phyloP scores from a whole-genome alignment of 106 monocot genomes.

The Allium cepa region DNA sequence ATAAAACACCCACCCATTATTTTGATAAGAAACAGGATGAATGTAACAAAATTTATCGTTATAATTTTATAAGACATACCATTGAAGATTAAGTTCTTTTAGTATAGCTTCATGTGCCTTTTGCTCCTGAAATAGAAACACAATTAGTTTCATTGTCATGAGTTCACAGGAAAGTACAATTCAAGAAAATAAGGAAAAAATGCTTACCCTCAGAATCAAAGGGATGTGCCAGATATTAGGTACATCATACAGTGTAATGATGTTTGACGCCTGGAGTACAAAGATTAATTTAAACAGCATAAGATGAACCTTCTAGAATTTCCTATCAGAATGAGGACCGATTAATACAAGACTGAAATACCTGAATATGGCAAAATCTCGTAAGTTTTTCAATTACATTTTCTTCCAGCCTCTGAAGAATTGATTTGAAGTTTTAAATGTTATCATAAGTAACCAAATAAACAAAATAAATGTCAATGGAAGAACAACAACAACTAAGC shows the following conservation, averaged over 20 bases:
- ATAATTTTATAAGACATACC: slow-evolving; percentile 27
- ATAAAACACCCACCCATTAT: not conserved
- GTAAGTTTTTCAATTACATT: slow-evolving; percentile 71
- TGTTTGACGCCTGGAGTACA: slow-evolving; percentile 54
- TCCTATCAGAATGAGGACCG: not conserved
- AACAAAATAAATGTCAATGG: not conserved
- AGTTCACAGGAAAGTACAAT: not conserved
- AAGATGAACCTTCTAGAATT: not conserved
- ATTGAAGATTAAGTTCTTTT: slow-evolving; percentile 47
- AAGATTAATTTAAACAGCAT: not conserved
- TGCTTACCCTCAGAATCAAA: slow-evolving; percentile 66
- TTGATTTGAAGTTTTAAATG: not conserved
- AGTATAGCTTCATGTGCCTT: slow-evolving; percentile 84
- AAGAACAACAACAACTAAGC: too few relatives aligned
- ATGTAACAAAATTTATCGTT: too few relatives aligned
- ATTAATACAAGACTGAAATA: slow-evolving; percentile 9
- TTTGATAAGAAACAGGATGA: too few relatives aligned
- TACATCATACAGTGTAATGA: slow-evolving; percentile 86
- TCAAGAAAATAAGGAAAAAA: not conserved
- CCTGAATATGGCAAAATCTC: slow-evolving; percentile 69
- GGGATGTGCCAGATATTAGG: slow-evolving; percentile 96
- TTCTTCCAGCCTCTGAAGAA: slow-evolving; percentile 46
- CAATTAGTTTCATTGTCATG: not conserved
- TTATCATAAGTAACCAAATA: not conserved
- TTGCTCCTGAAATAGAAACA: slow-evolving; percentile 51